Base-by-base conservation (phyloP, 768 basidiomycete species). In the Boletales sp. region DNA sequence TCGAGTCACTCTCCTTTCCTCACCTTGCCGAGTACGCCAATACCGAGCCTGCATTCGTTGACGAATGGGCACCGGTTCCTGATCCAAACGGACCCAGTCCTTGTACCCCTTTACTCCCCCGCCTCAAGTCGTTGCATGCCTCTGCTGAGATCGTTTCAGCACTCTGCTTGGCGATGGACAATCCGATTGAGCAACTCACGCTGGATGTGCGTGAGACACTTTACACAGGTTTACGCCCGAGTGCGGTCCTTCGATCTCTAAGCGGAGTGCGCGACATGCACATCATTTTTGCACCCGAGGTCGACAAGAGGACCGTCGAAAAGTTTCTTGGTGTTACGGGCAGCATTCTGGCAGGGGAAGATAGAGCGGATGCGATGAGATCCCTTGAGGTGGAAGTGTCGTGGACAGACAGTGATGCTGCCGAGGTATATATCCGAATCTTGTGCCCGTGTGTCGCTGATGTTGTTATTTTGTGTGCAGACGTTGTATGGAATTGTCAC, bases 261-360 rank as follows among this genome's bases (percentile, higher is more conserved):
- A 52, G 51, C 5, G 68, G 68, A 2, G 64, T 68, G 18, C 58
- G 54, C 13, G 54, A 67, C 19, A 57, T 67, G 67, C 60, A 61
- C 27, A 44, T 67, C 32, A 34, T 67, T 36, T 67, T 67, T 37
- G 57, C 51, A 3, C 52, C 66, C n/a, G 67, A 63, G 19, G 66
- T 67, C n/a, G 66, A 67, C 43, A 67, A 62, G 56, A 48, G 66
- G 42, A 67, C 67, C 0, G 65, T 62, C 10, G 66, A 69, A 36
- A 67, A 67, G 30, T 67, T 67, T 34, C 61, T 67, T 19, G 63
- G 55, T 0, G 50, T 58, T 0, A 60, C 62, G 15, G 66, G 66
- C 14, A 53, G 48, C 31, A 57, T 59, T 42, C 24, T 67, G 12
- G 49, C 60, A 1, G 58, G 55, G 5, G 48, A 43, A 13, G 38